Evolutionary conservation across 2,329 filamentous ascomycete genomes (phyloP).

Genomic region (Massarina eburnea): DNA sequence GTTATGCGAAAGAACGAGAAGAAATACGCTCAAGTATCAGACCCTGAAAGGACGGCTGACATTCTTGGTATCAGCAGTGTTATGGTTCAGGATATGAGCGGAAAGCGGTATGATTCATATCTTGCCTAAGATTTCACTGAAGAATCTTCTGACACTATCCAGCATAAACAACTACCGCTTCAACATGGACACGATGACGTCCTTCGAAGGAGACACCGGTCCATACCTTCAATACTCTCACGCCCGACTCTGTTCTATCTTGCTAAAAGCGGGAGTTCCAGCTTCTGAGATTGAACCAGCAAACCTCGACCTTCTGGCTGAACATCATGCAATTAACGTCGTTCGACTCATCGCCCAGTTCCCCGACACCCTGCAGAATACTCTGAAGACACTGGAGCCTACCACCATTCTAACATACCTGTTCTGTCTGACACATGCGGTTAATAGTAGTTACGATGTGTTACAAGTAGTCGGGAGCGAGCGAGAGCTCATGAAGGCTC

Average conservation of each 20-base stretch:
- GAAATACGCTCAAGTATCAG: slow-evolving; percentile 89
- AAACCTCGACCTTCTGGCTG: slow-evolving; percentile 66
- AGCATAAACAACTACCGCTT: slow-evolving; percentile 69
- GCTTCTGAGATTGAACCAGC: slow-evolving; percentile 61
- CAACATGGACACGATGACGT: slow-evolving; percentile 79
- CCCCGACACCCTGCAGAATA: slow-evolving; percentile 79
- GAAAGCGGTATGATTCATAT: slow-evolving; percentile 65
- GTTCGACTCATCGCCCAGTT: slow-evolving; percentile 74
- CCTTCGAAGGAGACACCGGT: slow-evolving; percentile 82
- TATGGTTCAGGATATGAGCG: slow-evolving; percentile 97
- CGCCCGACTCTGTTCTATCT: slow-evolving; percentile 49
- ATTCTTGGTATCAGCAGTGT: slow-evolving; percentile 89
- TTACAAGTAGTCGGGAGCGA: slow-evolving; percentile 76
- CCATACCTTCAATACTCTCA: slow-evolving; percentile 82
- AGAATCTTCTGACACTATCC: slow-evolving; percentile 45
- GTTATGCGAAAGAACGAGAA: slow-evolving; percentile 87
- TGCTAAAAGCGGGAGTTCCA: slow-evolving; percentile 49
- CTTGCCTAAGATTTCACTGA: not conserved
- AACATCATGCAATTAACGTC: slow-evolving; percentile 69
- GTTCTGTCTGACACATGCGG: slow-evolving; percentile 78
- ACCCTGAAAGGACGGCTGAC: slow-evolving; percentile 81
- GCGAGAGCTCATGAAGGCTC: slow-evolving; percentile 65
- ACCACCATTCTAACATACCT: slow-evolving; percentile 67
- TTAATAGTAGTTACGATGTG: slow-evolving; percentile 77
- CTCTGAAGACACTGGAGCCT: slow-evolving; percentile 75